Conservation (phyloP, 352 stramenopile genomes). For the Bremia lactucae region DNA sequence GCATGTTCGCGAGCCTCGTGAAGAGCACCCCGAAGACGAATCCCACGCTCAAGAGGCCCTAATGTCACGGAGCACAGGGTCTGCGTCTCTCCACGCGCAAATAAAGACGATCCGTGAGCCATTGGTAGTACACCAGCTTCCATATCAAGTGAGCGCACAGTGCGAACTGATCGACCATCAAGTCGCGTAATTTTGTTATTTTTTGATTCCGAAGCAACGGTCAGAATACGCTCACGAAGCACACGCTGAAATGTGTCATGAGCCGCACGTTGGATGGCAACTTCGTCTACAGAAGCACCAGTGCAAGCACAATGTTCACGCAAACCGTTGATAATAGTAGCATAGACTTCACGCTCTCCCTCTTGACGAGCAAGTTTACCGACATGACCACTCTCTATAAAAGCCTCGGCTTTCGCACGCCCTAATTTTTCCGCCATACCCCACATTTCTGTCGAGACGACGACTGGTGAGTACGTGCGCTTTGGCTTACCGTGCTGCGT, state of each 20-base stretch:
- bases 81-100: slow-evolving; percentile 84
- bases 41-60: slow-evolving; percentile 61
- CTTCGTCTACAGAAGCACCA: slow-evolving; percentile 28
- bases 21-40: slow-evolving; percentile 54
- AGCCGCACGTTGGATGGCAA: slow-evolving; percentile 43
- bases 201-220: slow-evolving; percentile 16
- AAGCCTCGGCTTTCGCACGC: slow-evolving; percentile 28
- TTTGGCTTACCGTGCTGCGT: slow-evolving; percentile 54
- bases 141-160: slow-evolving; percentile 80
- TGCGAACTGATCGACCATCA: slow-evolving; percentile 73
- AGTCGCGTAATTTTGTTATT: slow-evolving; percentile 50
- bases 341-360: slow-evolving; percentile 57
- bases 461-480: slow-evolving; percentile 39
- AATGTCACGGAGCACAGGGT: slow-evolving; percentile 86
- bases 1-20: slow-evolving; percentile 28
- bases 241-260: slow-evolving; percentile 71
- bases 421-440: slow-evolving; percentile 48
- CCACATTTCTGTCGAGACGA: slow-evolving; percentile 40
- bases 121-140: slow-evolving; percentile 83
- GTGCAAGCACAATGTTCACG: slow-evolving; percentile 32
- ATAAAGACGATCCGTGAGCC: slow-evolving; percentile 84
- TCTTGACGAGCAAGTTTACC: slow-evolving; percentile 56
- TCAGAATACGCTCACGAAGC: slow-evolving; percentile 58
- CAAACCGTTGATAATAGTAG: slow-evolving; percentile 57
- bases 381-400: slow-evolving; percentile 23